phyloP scores from a whole-genome alignment of 129 eudicot genomes.

The Ambrosia trifida region DNA sequence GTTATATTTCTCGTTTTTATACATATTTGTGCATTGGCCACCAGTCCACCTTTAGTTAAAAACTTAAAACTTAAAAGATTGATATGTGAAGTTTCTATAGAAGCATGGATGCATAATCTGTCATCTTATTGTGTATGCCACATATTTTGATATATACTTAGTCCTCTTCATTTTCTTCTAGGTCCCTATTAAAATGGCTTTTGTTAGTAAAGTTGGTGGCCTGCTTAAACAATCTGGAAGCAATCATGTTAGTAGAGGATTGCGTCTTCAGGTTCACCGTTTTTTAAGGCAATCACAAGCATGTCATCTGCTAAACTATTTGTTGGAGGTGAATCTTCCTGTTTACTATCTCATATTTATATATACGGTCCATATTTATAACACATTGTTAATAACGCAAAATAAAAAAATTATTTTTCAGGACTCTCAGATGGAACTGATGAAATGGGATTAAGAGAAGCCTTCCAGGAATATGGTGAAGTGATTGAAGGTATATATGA shows the following conservation, averaged over 20 bases:
- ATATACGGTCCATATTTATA: conserved; percentile 27
- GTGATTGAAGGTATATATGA: conserved; percentile 48
- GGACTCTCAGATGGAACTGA: conserved; percentile 48
- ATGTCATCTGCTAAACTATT: conserved; percentile 87
- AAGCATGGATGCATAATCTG: background rate
- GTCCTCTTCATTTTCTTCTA: conserved; percentile 16
- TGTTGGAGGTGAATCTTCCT: conserved; percentile 56
- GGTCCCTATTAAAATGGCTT: conserved; percentile 59
- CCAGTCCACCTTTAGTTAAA: background rate
- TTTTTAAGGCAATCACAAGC: conserved; percentile 68
- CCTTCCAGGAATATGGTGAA: conserved; percentile 45
- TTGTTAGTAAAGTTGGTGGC: conserved; percentile 58
- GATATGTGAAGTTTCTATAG: background rate
- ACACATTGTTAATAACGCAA: background rate
- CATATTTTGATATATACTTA: background rate
- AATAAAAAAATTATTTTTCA: conserved; percentile 14
- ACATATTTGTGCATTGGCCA: no score
- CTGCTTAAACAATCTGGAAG: conserved; percentile 62
- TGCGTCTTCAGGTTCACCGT: conserved; percentile 50
- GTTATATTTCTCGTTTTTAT: no score
- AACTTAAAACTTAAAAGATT: no score
- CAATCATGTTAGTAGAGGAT: conserved; percentile 43
- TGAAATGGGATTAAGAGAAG: conserved; percentile 50
- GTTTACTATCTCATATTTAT: background rate
- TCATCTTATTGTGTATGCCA: background rate